These are phyloP conservation scores for Xylaria sp. DNA, from an alignment of 2,329 filamentous ascomycete genomes.

Conservation along the genomic window DNA sequence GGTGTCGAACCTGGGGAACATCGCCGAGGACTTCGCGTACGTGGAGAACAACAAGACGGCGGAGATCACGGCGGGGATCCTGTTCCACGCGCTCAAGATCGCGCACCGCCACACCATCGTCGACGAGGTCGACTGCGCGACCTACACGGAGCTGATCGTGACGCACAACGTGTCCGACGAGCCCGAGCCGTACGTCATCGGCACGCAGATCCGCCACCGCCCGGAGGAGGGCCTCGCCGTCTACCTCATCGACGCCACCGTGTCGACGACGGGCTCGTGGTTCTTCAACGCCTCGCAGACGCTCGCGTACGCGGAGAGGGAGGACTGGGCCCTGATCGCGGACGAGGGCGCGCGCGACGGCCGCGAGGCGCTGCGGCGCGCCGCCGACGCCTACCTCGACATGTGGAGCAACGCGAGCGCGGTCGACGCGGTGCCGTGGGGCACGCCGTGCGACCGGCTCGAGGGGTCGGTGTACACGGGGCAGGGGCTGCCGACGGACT, in stretches of 20 bases:
- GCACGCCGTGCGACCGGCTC: conserved; percentile 39
- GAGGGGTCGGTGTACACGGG: conserved; percentile 35
- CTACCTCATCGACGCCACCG: conserved; percentile 38
- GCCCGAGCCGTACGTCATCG: conserved; percentile 36
- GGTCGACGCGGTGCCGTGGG: conserved; percentile 38
- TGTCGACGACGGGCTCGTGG: conserved; percentile 40
- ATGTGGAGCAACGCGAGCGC: conserved; percentile 40
- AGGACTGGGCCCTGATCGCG: conserved; percentile 39
- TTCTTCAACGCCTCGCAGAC: conserved; percentile 42
- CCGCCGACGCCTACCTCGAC: conserved; percentile 43
- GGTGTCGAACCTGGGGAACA: conserved; percentile 21
- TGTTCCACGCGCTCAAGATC: conserved; percentile 30
- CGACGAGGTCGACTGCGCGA: conserved; percentile 38
- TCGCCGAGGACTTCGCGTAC: conserved; percentile 34
- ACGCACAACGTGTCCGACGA: conserved; percentile 26
- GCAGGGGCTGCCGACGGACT: conserved; percentile 28
- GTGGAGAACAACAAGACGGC: conserved; percentile 35
- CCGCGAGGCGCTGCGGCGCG: conserved; percentile 33
- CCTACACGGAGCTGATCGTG: conserved; percentile 33
- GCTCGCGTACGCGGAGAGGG: conserved; percentile 36
- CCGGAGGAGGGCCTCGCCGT: conserved; percentile 28
- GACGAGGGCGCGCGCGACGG: conserved; percentile 31
- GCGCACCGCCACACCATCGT: conserved; percentile 36
- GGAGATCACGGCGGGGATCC: conserved; percentile 32
- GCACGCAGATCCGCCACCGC: conserved; percentile 40